These are phyloP conservation scores for Spathaspora sp. DNA, from an alignment of 805 yeast species.

Conservation along the genomic window DNA sequence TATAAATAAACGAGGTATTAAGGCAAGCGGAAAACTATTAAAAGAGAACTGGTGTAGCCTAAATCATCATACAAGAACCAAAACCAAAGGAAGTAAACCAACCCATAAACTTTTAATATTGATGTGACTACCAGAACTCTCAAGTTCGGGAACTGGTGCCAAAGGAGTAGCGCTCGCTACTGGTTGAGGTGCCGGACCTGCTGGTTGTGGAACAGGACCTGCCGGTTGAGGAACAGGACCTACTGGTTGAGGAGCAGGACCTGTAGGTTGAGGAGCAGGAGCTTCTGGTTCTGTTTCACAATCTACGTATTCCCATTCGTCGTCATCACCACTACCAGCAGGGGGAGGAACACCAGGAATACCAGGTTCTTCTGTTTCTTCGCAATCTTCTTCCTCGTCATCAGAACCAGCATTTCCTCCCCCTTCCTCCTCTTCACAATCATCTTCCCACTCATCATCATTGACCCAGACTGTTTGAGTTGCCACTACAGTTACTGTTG, in stretches of 20 bases:
- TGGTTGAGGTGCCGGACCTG: neutral
- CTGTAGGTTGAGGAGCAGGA: too few species aligned
- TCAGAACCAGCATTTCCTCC: constrained; percentile 1
- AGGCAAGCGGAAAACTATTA: neutral
- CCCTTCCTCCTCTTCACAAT: constrained; percentile 8
- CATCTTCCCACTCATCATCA: neutral
- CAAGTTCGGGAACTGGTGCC: neutral
- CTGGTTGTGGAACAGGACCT: neutral
- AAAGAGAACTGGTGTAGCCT: neutral
- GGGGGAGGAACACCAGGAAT: too few species aligned
- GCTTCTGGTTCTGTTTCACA: too few species aligned
- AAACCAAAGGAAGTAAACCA: neutral
- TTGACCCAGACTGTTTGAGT: neutral
- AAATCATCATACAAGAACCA: neutral
- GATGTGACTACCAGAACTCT: neutral
- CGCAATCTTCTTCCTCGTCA: constrained; percentile 5
- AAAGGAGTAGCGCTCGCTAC: neutral
- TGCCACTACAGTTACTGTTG: neutral
- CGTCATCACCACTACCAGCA: too few species aligned
- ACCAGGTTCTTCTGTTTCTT: constrained; percentile 2
- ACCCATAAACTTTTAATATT: neutral
- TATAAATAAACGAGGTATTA: neutral
- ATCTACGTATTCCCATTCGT: too few species aligned
- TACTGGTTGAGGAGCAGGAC: too few species aligned
- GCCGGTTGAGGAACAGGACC: neutral